Percentiles rank a stretch among this genome's conserved stretches.
phyloP scores from a whole-genome alignment of 169 alveolate genomes.

The Cyclospora cayetanensis region DNA sequence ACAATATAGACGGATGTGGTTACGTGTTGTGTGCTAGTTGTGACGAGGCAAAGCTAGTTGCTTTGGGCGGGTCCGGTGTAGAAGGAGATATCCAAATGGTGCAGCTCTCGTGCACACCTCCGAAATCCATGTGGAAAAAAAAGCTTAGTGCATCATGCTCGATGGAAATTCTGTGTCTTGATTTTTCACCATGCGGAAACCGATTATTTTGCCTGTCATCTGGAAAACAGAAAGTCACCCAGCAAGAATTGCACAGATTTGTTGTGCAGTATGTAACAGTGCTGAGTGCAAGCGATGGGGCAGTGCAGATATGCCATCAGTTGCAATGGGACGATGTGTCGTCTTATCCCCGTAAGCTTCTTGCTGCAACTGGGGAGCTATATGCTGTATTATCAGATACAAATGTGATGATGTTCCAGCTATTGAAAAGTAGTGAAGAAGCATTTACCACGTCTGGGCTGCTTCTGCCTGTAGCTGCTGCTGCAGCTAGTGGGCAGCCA shows the following conservation, averaged over 20 bases:
- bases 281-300: slow-evolving; percentile 24
- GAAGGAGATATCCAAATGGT: background rate
- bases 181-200: slow-evolving; percentile 52
- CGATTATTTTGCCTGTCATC: slow-evolving; percentile 40
- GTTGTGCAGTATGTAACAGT: slow-evolving; percentile 9
- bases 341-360: slow-evolving; percentile 9
- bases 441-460: background rate
- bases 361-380: background rate
- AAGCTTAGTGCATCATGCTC: background rate
- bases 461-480: slow-evolving; percentile 10
- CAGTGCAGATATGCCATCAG: background rate
- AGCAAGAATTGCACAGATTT: background rate
- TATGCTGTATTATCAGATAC: background rate
- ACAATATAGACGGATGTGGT: background rate
- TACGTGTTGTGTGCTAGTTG: slow-evolving; percentile 14
- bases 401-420: slow-evolving; percentile 17
- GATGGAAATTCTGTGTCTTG: slow-evolving; percentile 12
- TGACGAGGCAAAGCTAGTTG: slow-evolving; percentile 3
- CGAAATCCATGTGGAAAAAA: slow-evolving; percentile 24
- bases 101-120: slow-evolving; percentile 32
- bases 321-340: slow-evolving; percentile 46
- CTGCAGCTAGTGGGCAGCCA: background rate
- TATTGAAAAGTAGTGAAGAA: background rate
- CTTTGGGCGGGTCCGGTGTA: slow-evolving; percentile 42
- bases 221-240: background rate